Evolutionary conservation across 2,329 filamentous ascomycete species (phyloP), one percentile per base, ranked within the genome.

Genomic region (Chaetomium sp.): DNA sequence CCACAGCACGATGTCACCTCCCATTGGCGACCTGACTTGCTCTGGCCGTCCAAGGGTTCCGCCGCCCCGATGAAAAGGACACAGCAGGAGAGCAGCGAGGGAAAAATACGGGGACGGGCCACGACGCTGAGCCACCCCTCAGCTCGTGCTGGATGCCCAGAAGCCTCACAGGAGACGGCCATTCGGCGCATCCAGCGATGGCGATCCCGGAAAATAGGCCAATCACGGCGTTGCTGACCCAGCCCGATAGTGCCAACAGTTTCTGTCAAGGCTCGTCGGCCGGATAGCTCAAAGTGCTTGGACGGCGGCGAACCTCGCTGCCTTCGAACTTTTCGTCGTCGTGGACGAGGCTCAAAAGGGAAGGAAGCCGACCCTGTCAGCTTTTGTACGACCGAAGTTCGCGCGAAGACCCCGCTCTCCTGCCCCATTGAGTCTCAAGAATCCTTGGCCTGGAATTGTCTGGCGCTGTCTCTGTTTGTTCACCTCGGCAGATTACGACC

Each of bases 21-120:
- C 12, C 44, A 59, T 59, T 59, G 56, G 59, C 51, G 41, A 52
- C 56, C 59, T 60, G 35, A 35, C 37, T 36, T 36, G 33, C 34
- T 14, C n/a, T 35, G 44, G 44, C 36, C 46, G 10, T 52, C 37
- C 10, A 38, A 9, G 45, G 50, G 36, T 41, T 50, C 43, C 47
- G 49, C 49, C 51, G 49, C 49, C 33, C 43, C 14, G 32, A 40
- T 8, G 19, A 32, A 10, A 4, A 32, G 8, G 34, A 43, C 14
- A n/a, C 44, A 14, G 40, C 43, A 36, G 19, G 19, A 27, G 19
- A 27, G 19, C 19, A 27, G 19, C 19, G 19, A 27, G 19, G 19
- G 19, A 27, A 27, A 27, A 27, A 27, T 27, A 27, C 19, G 19
- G 19, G 19, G 19, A 27, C 19, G 19, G 19, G 19, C 19, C 19